Evolutionary conservation across 2,329 filamentous ascomycete genomes (phyloP), one percentile per base, ranked within the genome.

Genomic region (Botrytis medusae): DNA sequence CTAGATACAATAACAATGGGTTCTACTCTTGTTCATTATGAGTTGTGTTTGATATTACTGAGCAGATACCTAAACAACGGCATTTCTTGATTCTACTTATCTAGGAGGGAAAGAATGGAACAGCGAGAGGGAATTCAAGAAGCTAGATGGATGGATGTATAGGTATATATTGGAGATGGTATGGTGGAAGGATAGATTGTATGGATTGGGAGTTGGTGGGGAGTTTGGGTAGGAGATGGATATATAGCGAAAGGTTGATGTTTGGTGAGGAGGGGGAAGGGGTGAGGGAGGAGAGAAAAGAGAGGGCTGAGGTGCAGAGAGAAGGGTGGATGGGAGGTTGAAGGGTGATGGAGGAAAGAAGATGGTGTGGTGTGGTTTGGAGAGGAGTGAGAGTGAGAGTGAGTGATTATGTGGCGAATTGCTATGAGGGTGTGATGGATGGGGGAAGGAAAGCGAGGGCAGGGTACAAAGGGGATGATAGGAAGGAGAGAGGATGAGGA

Each of bases 41-140:
- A 8, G 1, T 18, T 18, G 0, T 18, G 16, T 18, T 2, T 29
- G 0, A 57, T 29, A 1, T 57, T 8, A 18, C 2, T 57, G n/a
- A 7, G n/a, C 2, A 57, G 2, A 57, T 57, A 32, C 1, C 51
- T 57, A 18, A 2, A 12, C n/a, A 54, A 29, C 14, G 14, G 8
- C 2, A 7, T 16, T n/a, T 29, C 2, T 18, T 32, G n/a, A 57
- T 57, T 18, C 14, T 29, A 2, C 8, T 57, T 16, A 9, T 57
- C 2, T 9, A 18, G 14, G 14, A 4, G 14, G 20, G 2, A 25
- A 4, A 22, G 32, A 25, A 20, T 32, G 20, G 57, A 4, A 14
- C 16, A 29, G 51, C 9, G 57, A 60, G 32, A 25, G 18, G 57
- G 57, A 34, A 44, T 25, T 60, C 14, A 32, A 34, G n/a, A 40